A percentile compares a stretch with the other conserved stretches of the same genome.
phyloP scores from a whole-genome alignment of 2,329 filamentous ascomycete genomes.

The Fusarium scirpi region DNA sequence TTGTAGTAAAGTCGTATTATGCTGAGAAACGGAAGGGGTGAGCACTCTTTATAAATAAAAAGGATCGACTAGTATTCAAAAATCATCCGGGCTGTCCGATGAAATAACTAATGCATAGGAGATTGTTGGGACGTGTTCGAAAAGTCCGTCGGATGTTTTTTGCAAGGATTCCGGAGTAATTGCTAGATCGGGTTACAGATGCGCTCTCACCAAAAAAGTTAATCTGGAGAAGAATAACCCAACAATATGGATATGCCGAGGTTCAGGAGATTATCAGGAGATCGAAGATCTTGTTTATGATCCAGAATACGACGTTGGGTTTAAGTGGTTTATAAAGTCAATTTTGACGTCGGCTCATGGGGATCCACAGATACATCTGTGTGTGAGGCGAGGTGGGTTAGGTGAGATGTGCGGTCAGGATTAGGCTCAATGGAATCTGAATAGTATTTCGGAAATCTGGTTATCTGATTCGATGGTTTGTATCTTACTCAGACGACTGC shows the following conservation, averaged over 20 bases:
- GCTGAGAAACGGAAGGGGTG: not conserved
- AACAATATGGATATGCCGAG: conserved; percentile 1
- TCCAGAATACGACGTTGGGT: not conserved
- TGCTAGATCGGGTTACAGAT: not conserved
- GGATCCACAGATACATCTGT: not conserved
- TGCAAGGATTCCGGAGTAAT: not conserved
- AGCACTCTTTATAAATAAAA: not conserved
- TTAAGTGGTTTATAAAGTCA: not conserved
- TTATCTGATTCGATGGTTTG: not conserved
- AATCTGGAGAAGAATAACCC: not conserved
- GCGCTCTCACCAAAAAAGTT: conserved; percentile 1
- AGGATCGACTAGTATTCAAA: not conserved
- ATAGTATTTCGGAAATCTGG: not conserved
- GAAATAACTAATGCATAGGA: not conserved
- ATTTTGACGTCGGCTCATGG: not conserved
- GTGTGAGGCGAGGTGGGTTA: too few relatives aligned
- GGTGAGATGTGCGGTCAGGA: not conserved
- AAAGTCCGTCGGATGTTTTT: conserved; percentile 7
- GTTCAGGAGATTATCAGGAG: not conserved
- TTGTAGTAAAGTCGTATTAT: not conserved
- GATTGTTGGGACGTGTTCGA: not conserved
- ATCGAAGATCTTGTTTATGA: not conserved
- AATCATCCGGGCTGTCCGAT: not conserved
- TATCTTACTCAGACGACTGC: not conserved
- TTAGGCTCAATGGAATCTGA: not conserved